phyloP scores from a whole-genome alignment of 768 basidiomycete genomes.

The Gyrodon lividus region DNA sequence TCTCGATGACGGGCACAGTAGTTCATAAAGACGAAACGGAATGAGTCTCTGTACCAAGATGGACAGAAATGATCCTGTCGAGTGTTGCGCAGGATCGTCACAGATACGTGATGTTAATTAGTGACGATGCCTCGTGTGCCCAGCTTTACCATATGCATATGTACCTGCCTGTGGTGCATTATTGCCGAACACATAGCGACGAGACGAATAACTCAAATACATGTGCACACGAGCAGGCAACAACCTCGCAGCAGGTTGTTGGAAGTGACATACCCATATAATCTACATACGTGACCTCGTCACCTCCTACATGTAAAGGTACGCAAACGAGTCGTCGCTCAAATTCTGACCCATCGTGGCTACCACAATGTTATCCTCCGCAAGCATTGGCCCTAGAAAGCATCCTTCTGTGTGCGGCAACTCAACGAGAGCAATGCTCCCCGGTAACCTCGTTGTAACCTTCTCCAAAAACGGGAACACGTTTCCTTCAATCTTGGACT shows the following conservation, averaged over 20 bases:
- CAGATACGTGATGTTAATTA: background rate
- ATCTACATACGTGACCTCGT: too few relatives aligned
- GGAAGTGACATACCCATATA: too few relatives aligned
- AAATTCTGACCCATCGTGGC: background rate
- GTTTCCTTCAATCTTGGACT: background rate
- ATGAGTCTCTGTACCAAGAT: background rate
- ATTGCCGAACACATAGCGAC: too few relatives aligned
- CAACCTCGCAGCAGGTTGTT: too few relatives aligned
- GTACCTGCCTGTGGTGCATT: too few relatives aligned
- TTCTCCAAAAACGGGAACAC: slow-evolving; percentile 11
- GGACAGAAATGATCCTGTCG: background rate
- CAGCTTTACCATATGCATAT: background rate
- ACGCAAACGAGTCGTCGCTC: too few relatives aligned
- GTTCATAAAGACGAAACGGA: background rate
- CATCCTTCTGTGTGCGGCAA: background rate
- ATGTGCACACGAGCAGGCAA: too few relatives aligned
- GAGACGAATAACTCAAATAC: too few relatives aligned
- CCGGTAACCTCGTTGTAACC: slow-evolving; percentile 17
- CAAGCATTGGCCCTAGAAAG: slow-evolving; percentile 19
- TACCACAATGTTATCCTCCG: slow-evolving; percentile 23
- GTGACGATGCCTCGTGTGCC: too few relatives aligned
- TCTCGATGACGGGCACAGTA: background rate
- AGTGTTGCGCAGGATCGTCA: background rate
- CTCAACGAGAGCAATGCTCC: slow-evolving; percentile 9
- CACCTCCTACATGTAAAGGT: too few relatives aligned